Evolutionary conservation across 345 rosid genomes (phyloP).

Genomic region (Acer saccharum): DNA sequence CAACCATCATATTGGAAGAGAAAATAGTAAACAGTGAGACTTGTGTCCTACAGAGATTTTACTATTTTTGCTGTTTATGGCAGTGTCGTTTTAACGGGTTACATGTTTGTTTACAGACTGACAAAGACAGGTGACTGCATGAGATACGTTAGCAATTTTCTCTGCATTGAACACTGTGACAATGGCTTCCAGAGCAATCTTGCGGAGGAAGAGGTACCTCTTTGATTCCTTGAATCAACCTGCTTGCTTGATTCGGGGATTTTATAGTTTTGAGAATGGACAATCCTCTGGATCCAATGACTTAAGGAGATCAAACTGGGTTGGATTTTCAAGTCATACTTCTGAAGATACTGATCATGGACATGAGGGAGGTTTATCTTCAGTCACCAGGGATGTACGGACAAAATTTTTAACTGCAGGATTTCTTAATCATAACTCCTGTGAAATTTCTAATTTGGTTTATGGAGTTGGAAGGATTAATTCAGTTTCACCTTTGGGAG

Average conservation of each 20-base stretch:
- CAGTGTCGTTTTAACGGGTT: background rate
- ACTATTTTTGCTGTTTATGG: background rate
- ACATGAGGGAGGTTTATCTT: constrained; percentile 32
- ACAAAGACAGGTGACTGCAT: constrained; percentile 26
- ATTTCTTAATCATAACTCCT: constrained; percentile 26
- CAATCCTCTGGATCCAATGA: constrained; percentile 28
- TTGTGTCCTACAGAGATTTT: background rate
- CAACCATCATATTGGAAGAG: background rate
- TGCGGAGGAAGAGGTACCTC: constrained; percentile 52
- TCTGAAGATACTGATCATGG: constrained; percentile 28
- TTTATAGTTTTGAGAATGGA: constrained; percentile 43
- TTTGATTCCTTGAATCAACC: constrained; percentile 38
- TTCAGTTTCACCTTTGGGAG: constrained; percentile 37
- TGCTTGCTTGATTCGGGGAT: constrained; percentile 32
- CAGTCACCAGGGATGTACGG: constrained; percentile 27
- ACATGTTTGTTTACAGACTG: constrained; percentile 21
- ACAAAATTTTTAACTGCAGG: constrained; percentile 12
- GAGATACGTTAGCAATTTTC: constrained; percentile 14
- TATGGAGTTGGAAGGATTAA: constrained; percentile 39
- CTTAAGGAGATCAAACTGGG: constrained; percentile 23
- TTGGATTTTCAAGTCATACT: constrained; percentile 20
- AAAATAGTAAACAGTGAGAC: background rate
- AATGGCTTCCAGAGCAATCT: constrained; percentile 77
- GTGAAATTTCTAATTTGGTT: constrained; percentile 34
- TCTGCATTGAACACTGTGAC: constrained; percentile 10